Conservation (phyloP, 2,329 filamentous ascomycete species). For the Trichoderma sp. region DNA sequence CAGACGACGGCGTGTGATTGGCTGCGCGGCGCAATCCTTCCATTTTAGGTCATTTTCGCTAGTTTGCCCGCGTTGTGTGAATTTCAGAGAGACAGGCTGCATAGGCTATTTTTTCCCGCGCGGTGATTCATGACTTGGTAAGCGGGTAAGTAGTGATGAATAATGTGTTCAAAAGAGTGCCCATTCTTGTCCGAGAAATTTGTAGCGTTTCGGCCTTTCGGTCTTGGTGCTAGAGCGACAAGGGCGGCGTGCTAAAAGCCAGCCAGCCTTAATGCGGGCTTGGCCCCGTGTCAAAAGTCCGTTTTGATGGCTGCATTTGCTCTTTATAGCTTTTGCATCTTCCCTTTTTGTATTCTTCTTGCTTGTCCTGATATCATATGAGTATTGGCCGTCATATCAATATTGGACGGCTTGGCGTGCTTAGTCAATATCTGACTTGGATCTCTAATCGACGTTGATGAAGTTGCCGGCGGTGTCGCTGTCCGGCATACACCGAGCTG, state of each 20-base stretch:
- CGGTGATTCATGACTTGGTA: slow-evolving; percentile 20
- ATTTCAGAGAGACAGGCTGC: neutral
- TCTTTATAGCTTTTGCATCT: neutral
- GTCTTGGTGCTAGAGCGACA: slow-evolving; percentile 19
- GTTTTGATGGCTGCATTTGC: neutral
- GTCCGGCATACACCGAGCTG: slow-evolving; percentile 8
- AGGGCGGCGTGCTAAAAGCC: neutral
- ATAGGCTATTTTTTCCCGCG: neutral
- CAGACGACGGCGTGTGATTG: slow-evolving; percentile 21
- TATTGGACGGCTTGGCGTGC: neutral
- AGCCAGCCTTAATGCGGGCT: neutral
- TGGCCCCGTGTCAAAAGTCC: neutral
- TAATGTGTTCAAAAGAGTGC: neutral
- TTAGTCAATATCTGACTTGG: neutral
- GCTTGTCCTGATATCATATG: neutral
- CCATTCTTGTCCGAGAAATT: neutral
- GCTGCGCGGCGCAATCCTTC: neutral
- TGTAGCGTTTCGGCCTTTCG: neutral
- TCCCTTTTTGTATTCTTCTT: neutral
- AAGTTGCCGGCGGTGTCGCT: slow-evolving; percentile 11
- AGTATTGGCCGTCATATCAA: too few species aligned
- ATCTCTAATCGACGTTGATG: neutral
- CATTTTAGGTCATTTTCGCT: neutral
- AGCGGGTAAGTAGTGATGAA: slow-evolving; percentile 14
- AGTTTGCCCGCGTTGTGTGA: neutral